Conservation (phyloP, 1,284 basidiomycete species). For the Ceratobasidium sp. region DNA sequence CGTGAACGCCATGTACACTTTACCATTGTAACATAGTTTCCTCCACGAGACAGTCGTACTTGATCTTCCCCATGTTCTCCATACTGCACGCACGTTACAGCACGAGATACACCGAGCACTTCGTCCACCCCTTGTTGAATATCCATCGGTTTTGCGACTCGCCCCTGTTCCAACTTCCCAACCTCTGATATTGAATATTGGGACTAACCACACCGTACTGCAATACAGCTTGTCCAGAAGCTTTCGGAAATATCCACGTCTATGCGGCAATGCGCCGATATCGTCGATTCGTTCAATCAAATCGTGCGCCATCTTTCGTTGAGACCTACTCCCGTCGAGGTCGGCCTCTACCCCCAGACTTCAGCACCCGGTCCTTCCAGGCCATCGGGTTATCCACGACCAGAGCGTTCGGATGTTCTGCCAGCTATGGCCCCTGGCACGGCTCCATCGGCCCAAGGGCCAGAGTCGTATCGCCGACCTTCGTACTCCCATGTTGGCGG, state of each 20-base stretch:
- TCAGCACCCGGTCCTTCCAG: background rate
- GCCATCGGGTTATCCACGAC: constrained; percentile 13
- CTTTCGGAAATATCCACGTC: constrained; percentile 42
- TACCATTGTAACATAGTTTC: constrained; percentile 41
- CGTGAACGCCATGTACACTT: constrained; percentile 32
- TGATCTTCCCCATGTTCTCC: background rate
- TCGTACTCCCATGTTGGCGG: constrained; percentile 22
- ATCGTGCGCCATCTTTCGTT: constrained; percentile 37
- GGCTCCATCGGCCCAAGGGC: background rate
- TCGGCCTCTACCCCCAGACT: background rate
- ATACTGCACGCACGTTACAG: constrained; percentile 24
- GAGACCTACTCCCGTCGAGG: constrained; percentile 4
- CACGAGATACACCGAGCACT: constrained; percentile 16
- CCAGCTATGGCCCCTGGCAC: background rate
- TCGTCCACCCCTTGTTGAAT: constrained; percentile 20
- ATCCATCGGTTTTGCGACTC: constrained; percentile 34
- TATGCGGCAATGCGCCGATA: constrained; percentile 44
- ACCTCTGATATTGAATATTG: background rate
- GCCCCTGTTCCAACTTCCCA: constrained; percentile 33
- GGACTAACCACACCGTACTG: constrained; percentile 13
- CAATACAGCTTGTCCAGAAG: constrained; percentile 34
- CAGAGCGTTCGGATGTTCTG: background rate
- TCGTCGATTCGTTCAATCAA: constrained; percentile 44
- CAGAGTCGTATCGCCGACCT: constrained; percentile 25
- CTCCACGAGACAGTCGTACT: constrained; percentile 41